A percentile compares a stretch with the other conserved stretches of the same genome.
phyloP scores from a whole-genome alignment of 495 filamentous ascomycete species.

The Aspergillus homomorphus region DNA sequence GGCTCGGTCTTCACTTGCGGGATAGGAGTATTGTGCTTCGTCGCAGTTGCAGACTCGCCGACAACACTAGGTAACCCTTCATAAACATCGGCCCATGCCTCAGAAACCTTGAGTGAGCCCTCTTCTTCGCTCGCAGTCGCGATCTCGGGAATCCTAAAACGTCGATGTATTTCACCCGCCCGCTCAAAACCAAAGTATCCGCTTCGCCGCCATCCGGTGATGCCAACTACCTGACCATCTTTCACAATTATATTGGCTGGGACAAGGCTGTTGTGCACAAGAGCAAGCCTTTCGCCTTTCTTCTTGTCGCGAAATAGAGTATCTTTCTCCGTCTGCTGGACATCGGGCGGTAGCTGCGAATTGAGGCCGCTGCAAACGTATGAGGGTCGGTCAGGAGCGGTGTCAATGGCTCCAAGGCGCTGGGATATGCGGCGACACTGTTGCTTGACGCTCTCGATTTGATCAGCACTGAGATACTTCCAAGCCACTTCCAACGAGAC shows the following conservation, averaged over 20 bases:
- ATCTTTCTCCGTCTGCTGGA: conserved; percentile 26
- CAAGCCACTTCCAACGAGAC: conserved; percentile 45
- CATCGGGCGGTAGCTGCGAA: conserved; percentile 26
- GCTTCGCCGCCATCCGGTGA: conserved; percentile 41
- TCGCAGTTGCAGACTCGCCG: conserved; percentile 9
- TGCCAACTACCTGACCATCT: conserved; percentile 36
- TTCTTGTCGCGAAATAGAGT: conserved; percentile 32
- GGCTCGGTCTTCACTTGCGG: conserved; percentile 40
- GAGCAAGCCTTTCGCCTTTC: conserved; percentile 25
- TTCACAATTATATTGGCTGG: conserved; percentile 40
- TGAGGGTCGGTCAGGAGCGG: conserved; percentile 29
- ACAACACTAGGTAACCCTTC: conserved; percentile 20
- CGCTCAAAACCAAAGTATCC: conserved; percentile 42
- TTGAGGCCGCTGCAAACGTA: conserved; percentile 41
- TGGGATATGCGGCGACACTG: conserved; percentile 38
- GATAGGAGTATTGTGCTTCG: conserved; percentile 19
- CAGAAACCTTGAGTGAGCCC: conserved; percentile 8
- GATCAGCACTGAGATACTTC: conserved; percentile 34
- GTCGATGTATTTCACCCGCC: conserved; percentile 32
- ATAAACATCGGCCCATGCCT: conserved; percentile 39
- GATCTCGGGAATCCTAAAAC: conserved; percentile 27
- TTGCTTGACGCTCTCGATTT: conserved; percentile 34
- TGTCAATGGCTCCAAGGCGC: conserved; percentile 26
- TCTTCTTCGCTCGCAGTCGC: conserved; percentile 10
- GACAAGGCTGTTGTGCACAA: conserved; percentile 41